Evolutionary conservation across 331 rosid genomes (phyloP), one percentile per base, ranked within the genome.

Genomic region (Dryas integrifolia): DNA sequence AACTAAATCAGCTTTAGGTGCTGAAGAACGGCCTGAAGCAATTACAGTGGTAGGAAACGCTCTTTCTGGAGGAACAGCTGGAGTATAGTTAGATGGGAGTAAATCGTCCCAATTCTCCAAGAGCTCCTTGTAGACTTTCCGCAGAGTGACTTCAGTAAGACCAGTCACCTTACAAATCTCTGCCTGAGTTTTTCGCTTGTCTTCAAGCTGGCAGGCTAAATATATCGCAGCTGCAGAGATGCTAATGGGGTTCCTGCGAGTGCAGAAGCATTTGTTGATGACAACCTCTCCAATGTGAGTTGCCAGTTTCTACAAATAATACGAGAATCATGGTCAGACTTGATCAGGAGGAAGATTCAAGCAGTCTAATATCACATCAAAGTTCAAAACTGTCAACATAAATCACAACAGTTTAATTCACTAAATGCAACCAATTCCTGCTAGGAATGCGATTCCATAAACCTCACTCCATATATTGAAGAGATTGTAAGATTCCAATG

Each of bases 261-360:
- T 94, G 89, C 98, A 94, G 87, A 94, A 94, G 89, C 98, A 94
- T 85, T 94, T 91, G 84, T 94, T 94, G 85, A 94, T 94, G 77
- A 94, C 98, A 8, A 94, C 97, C 81, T 94, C 96, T 61, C 98
- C 98, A 21, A 94, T 91, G 77, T 91, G 98, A 73, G 98, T 91
- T 47, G 97, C 97, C 79, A 94, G 85, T 83, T 89, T 97, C 98
- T 88, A 50, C 73, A 85, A 87, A 9, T 48, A 69, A 12, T 6
- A 65, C 26, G 63, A 56, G 64, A 67, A 52, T 44, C 58, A 52
- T n/a, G 68, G 63, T 83, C 70, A 82, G 58, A 61, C 77, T 76
- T 51, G 12, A 69, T 43, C 57, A 41, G 30, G 59, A 21, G 2
- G 18, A 57, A 38, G 45, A 3, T 18, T 66, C 45, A 38, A 1